Conservation (phyloP, 2,329 filamentous ascomycete species). For the Bretziella fagacearum region DNA sequence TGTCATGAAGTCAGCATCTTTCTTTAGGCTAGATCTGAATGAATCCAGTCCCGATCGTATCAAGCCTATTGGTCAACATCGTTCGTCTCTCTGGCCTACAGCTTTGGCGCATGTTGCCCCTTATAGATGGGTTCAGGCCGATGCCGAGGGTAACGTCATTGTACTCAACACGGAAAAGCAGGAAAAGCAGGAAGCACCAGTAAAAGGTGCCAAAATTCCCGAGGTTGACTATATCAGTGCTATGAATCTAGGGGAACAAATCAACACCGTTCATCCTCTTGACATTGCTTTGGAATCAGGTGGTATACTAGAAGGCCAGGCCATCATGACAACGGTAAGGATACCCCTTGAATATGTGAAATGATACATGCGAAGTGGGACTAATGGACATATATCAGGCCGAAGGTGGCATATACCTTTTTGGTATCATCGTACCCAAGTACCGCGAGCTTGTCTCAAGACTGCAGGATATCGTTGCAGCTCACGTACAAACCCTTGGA, state of each 20-base stretch:
- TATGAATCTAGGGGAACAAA: constrained; percentile 77
- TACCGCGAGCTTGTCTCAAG: constrained; percentile 68
- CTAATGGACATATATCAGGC: constrained; percentile 36
- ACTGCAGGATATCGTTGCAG: constrained; percentile 56
- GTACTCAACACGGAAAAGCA: constrained; percentile 66
- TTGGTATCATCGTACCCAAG: constrained; percentile 55
- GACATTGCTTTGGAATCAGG: constrained; percentile 46
- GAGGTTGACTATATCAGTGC: constrained; percentile 43
- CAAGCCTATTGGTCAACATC: constrained; percentile 70
- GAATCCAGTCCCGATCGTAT: constrained; percentile 45
- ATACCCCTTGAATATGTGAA: background rate
- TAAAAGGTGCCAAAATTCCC: background rate
- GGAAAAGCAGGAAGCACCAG: constrained; percentile 41
- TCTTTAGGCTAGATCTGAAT: constrained; percentile 54
- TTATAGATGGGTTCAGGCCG: constrained; percentile 55
- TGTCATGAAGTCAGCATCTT: constrained; percentile 77
- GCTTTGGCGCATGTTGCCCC: constrained; percentile 41
- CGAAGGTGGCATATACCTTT: constrained; percentile 82
- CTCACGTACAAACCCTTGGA: constrained; percentile 50
- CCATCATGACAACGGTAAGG: constrained; percentile 76
- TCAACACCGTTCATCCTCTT: constrained; percentile 70
- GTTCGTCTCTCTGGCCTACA: constrained; percentile 59
- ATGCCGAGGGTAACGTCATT: constrained; percentile 74
- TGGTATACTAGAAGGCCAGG: constrained; percentile 58
- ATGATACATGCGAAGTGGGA: constrained; percentile 15